Conservation (phyloP, 2,329 filamentous ascomycete species). For the Pestalotiopsis sp. region DNA sequence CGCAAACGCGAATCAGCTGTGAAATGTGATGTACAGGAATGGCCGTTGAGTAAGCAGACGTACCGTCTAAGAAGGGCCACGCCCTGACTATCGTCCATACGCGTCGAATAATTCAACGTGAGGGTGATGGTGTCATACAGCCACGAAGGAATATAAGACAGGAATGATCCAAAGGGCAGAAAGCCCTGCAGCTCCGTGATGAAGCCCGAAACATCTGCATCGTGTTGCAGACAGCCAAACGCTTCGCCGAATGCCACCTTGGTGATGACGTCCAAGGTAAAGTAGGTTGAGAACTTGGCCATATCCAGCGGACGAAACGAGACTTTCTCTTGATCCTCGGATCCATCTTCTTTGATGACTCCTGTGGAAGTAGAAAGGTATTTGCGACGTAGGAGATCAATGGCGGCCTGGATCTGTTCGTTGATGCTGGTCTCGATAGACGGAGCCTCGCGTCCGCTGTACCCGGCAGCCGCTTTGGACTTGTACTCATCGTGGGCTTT, state of each 20-base stretch:
- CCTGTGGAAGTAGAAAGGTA: background rate
- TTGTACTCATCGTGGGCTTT: slow-evolving; percentile 40
- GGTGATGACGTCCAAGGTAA: slow-evolving; percentile 27
- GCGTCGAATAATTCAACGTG: background rate
- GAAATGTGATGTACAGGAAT: background rate
- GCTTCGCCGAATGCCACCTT: slow-evolving; percentile 24
- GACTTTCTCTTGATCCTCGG: background rate
- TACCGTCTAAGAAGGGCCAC: background rate
- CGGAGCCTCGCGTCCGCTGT: slow-evolving; percentile 10
- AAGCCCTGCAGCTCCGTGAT: slow-evolving; percentile 1
- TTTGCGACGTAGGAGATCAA: background rate
- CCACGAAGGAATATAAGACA: slow-evolving; percentile 3
- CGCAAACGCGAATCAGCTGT: background rate
- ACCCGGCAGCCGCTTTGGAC: slow-evolving; percentile 36
- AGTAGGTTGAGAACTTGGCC: slow-evolving; percentile 18
- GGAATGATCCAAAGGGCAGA: background rate
- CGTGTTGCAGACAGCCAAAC: slow-evolving; percentile 23
- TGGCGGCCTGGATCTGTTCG: slow-evolving; percentile 3
- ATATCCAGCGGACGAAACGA: slow-evolving; percentile 19
- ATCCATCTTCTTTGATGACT: background rate
- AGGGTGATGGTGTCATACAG: background rate
- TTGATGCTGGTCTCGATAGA: slow-evolving; percentile 6
- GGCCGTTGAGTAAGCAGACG: background rate
- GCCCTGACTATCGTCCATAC: background rate
- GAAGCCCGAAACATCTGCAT: slow-evolving; percentile 23